These are phyloP conservation scores for Chaetomiaceae sp. DNA, from an alignment of 2,329 filamentous ascomycete genomes.

Conservation along the genomic window DNA sequence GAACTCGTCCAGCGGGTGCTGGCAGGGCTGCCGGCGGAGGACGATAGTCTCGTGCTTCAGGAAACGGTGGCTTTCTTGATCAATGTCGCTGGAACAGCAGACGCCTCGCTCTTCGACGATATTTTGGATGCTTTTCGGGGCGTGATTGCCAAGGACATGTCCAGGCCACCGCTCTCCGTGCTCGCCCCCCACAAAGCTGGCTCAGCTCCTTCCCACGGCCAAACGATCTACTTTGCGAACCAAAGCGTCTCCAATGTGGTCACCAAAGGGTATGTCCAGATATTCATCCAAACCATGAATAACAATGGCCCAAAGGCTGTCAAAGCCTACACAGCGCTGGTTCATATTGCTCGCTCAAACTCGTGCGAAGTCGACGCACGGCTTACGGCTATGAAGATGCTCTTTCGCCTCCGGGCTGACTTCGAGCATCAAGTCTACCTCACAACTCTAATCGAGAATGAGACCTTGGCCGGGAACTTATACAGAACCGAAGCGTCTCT, in stretches of 20 bases:
- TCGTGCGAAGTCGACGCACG: conserved; percentile 64
- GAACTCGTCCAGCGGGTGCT: conserved; percentile 60
- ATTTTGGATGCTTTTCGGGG: conserved; percentile 50
- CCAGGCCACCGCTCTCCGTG: conserved; percentile 39
- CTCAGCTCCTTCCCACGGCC: conserved; percentile 26
- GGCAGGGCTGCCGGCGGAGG: conserved; percentile 57
- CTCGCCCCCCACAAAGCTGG: conserved; percentile 27
- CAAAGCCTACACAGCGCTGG: conserved; percentile 57
- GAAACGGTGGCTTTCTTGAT: conserved; percentile 62
- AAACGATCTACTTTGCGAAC: conserved; percentile 27
- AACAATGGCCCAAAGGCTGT: conserved; percentile 60
- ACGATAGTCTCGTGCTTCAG: conserved; percentile 60
- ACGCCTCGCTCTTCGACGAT: conserved; percentile 54
- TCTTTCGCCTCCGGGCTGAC: conserved; percentile 81
- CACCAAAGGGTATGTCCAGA: conserved; percentile 64
- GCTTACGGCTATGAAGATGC: conserved; percentile 68
- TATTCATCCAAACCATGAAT: conserved; percentile 72
- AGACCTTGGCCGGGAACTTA: conserved; percentile 66
- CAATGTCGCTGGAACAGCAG: conserved; percentile 57
- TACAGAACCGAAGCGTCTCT: conserved; percentile 58
- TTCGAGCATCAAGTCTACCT: conserved; percentile 73
- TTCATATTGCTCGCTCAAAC: conserved; percentile 58
- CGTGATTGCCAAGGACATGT: conserved; percentile 47
- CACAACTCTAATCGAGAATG: conserved; percentile 64
- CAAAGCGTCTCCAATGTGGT: conserved; percentile 66